A percentile compares a stretch with the other conserved stretches of the same genome.
Conservation (phyloP, 2,329 filamentous ascomycete genomes). For the Stylonectria norvegica region DNA sequence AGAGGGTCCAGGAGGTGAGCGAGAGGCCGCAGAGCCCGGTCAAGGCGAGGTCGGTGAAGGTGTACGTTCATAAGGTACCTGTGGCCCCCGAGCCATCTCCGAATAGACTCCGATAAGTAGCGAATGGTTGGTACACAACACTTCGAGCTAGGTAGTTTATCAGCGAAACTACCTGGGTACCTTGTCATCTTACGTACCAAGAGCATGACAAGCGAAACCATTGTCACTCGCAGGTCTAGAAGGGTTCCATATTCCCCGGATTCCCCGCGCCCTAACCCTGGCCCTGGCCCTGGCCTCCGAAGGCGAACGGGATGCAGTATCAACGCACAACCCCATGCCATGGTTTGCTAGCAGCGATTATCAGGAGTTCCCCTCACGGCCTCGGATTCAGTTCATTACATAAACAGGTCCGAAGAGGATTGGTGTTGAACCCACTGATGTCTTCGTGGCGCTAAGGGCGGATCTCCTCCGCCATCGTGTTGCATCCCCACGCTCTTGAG, state of each 20-base stretch:
- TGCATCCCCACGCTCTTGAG: neutral
- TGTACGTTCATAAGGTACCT: neutral
- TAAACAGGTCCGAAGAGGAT: neutral
- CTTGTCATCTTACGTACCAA: too few relatives aligned
- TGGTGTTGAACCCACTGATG: neutral
- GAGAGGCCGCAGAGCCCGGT: neutral
- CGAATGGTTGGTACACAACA: neutral
- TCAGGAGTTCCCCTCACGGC: neutral
- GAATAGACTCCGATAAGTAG: neutral
- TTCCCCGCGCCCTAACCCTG: neutral
- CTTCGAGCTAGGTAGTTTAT: too few relatives aligned
- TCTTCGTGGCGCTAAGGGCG: neutral
- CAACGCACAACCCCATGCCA: neutral
- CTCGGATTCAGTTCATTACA: neutral
- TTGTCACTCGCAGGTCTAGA: neutral
- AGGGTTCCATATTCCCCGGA: neutral
- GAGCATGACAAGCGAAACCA: too few relatives aligned
- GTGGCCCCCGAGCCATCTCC: neutral
- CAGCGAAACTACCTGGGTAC: too few relatives aligned
- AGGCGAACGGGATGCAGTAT: neutral
- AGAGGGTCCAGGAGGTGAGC: neutral
- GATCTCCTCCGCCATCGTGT: neutral
- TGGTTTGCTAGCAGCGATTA: neutral
- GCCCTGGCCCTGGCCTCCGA: neutral
- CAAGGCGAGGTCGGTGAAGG: neutral